Base-by-base conservation (phyloP, 148 eudicot genomes). In the Agrostemma githago region DNA sequence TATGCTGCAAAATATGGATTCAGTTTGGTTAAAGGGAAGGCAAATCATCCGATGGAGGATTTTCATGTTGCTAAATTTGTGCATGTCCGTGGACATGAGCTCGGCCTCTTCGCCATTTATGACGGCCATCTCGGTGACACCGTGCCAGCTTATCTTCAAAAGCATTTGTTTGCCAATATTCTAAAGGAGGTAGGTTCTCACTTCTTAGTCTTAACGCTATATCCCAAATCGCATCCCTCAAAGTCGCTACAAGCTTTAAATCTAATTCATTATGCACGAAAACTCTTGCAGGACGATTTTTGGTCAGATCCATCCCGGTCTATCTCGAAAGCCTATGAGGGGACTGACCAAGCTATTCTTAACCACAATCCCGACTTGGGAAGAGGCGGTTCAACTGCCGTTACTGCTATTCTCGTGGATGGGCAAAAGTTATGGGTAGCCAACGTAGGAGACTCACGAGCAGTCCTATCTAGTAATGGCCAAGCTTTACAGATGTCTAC, bases 361-460 rank as follows among this genome's bases (percentile, higher is more conserved):
- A 78, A 84, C 8, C 89, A 89, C 78, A 89, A 71, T 78, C 90
- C 92, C 10, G 90, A 90, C 73, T 78, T 90, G 70, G 96, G 96
- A 69, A 82, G 89, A 83, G 96, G 96, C 76, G 96, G 96, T 54
- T 91, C 96, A 64, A 91, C 96, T 70, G 96, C 96, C 59, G 96
- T 91, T 58, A 91, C 93, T 26, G 93, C 96, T 60, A 85, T 91
- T 77, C 87, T 91, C 61, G 85, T 91, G 51, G 81, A 91, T 65
- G 91, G 96, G 19, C 77, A 65, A 72, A 83, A 81, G 64, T 74
- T 90, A 65, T 87, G 81, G 89, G 88, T 90, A 62, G 96, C 93
- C 54, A 91, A 91, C 67, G 89, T 91, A 56, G 96, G 96, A 81
- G 96, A 91, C 77, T 91, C 96, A 72, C 84, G 96, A 69, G 96